Conservation (phyloP, 805 yeast genomes). For the Zygoascus bituminiphila region DNA sequence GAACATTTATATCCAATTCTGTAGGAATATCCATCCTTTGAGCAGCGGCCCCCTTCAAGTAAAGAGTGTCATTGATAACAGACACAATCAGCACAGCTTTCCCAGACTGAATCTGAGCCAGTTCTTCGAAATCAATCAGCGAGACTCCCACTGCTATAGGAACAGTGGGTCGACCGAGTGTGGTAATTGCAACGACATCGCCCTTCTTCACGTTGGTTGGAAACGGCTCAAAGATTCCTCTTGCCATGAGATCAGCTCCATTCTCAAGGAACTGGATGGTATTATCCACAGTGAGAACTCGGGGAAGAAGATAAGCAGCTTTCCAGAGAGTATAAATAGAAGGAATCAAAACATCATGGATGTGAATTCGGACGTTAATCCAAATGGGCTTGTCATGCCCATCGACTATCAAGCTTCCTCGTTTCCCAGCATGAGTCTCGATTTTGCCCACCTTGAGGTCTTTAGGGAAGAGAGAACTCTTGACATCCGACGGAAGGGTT, state of each 20-base stretch:
- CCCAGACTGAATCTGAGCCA: slow-evolving; percentile 37
- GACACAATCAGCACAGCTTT: slow-evolving; percentile 73
- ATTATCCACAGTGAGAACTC: slow-evolving; percentile 59
- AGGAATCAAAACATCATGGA: slow-evolving; percentile 53
- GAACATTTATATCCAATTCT: slow-evolving; percentile 23
- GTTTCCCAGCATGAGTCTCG: slow-evolving; percentile 39
- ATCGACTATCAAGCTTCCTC: slow-evolving; percentile 60
- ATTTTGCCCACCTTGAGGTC: slow-evolving; percentile 58
- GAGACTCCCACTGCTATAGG: slow-evolving; percentile 68
- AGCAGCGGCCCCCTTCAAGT: slow-evolving; percentile 37
- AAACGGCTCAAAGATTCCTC: slow-evolving; percentile 46
- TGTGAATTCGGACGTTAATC: slow-evolving; percentile 39
- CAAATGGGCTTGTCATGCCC: slow-evolving; percentile 61
- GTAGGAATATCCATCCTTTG: slow-evolving; percentile 39
- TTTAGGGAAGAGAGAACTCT: slow-evolving; percentile 39
- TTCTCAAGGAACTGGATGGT: slow-evolving; percentile 62
- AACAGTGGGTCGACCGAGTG: slow-evolving; percentile 51
- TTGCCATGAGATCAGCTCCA: slow-evolving; percentile 58
- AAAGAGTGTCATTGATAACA: slow-evolving; percentile 56
- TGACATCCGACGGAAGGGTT: slow-evolving; percentile 36
- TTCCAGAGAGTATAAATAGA: slow-evolving; percentile 64
- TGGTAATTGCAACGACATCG: slow-evolving; percentile 62
- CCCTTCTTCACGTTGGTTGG: slow-evolving; percentile 44
- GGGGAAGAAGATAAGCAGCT: slow-evolving; percentile 56
- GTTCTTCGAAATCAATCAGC: slow-evolving; percentile 16